Conservation (phyloP, 768 basidiomycete genomes). For the Mycena olivaceomarginata region DNA sequence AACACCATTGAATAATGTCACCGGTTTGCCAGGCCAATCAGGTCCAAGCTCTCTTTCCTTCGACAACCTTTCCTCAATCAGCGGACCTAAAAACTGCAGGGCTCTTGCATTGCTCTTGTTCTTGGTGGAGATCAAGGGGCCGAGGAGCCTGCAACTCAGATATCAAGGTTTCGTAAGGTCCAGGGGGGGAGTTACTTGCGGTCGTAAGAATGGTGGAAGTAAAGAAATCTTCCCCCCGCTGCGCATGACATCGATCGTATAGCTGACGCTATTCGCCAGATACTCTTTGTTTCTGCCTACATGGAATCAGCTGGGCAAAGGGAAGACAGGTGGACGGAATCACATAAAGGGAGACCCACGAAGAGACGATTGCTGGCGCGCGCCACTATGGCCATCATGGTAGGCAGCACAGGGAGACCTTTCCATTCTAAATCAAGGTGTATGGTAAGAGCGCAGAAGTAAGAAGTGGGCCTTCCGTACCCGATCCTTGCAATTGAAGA, state of each 20-base stretch:
- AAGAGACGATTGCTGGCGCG: slow-evolving; percentile 51
- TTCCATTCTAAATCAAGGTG: slow-evolving; percentile 46
- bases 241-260: slow-evolving; percentile 25
- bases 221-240: neutral
- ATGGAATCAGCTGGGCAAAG: neutral
- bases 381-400: slow-evolving; percentile 45
- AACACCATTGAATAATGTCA: neutral
- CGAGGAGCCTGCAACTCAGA: slow-evolving; percentile 13
- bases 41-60: slow-evolving; percentile 33
- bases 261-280: slow-evolving; percentile 30
- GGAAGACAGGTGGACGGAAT: neutral
- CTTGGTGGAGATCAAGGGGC: slow-evolving; percentile 13
- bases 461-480: neutral
- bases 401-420: slow-evolving; percentile 28
- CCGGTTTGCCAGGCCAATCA: slow-evolving; percentile 33
- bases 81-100: slow-evolving; percentile 4
- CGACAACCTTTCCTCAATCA: slow-evolving; percentile 20
- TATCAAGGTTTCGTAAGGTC: neutral
- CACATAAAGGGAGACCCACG: slow-evolving; percentile 52
- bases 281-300: slow-evolving; percentile 43
- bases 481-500: slow-evolving; percentile 9
- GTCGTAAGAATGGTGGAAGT: slow-evolving; percentile 27
- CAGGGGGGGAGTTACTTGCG: slow-evolving; percentile 7
- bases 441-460: neutral
- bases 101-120: slow-evolving; percentile 13